Evolutionary conservation across 768 basidiomycete genomes (phyloP), one percentile per base, ranked within the genome.

Genomic region (Suillus variegatus): DNA sequence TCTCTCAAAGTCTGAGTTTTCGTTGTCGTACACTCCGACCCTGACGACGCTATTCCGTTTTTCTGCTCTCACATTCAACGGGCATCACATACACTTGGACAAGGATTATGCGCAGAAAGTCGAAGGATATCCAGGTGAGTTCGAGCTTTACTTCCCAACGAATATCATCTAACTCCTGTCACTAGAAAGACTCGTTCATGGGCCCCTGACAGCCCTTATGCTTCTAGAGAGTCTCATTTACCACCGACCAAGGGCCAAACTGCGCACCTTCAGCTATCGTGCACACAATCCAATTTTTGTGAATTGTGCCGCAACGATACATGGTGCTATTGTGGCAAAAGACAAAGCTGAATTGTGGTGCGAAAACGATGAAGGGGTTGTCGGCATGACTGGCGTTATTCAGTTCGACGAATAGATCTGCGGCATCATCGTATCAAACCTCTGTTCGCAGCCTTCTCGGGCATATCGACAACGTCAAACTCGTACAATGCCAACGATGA

Each of bases 41-140:
- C 76, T 86, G 43, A 87, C 88, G 10, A 92, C 90, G 0, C 79
- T 95, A 25, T 95, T 95, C 80, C 87, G 92, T 28, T 95, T 90
- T 77, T 94, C 92, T 6, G 92, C 93, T 22, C 80, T 95, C 28
- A 94, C 89, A 68, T 93, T 93, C 79, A 95, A 95, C 70, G 91
- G 86, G 14, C 93, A 95, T 69, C 83, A 87, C 69, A 92, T 95
- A 68, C 93, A 95, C 76, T 84, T 94, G 35, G 92, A 94, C 77
- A 86, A 86, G 65, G 85, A 88, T 28, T 93, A 88, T 72, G 86
- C 90, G 7, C 86, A 84, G 52, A 76, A 78, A 32, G 81, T 79
- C 22, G 91, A 95, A 76, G 91, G 91, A 9, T 92, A 93, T 68
- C 84, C 88, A 67, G 92, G 91, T 87, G 67, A 61, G 65, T 16